A percentile compares a stretch with the other conserved stretches of the same genome.
Evolutionary conservation across 805 yeast species (phyloP).

Genomic region (Debaryomyces prosopidis): DNA sequence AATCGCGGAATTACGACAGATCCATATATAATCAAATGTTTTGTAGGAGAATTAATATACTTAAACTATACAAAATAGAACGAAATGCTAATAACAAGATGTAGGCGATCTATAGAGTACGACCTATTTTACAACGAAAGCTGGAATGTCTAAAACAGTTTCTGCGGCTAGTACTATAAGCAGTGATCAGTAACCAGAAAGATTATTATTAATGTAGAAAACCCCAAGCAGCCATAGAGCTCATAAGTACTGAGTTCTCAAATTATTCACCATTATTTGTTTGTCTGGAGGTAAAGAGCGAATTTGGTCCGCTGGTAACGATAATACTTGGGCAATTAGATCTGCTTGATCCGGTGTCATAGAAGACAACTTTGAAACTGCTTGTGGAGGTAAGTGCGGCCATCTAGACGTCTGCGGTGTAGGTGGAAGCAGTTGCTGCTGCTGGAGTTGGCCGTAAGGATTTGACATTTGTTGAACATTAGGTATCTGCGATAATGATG

Average conservation of each 20-base stretch:
- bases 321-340: conserved; percentile 53
- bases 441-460: conserved; percentile 13
- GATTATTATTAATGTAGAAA: no score
- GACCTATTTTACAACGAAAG: no score
- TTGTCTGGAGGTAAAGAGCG: conserved; percentile 51
- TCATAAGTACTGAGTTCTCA: conserved; percentile 54
- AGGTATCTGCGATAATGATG: conserved; percentile 7
- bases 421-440: conserved; percentile 12
- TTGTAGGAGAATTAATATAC: no score
- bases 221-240: no score
- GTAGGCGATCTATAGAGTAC: no score
- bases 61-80: no score
- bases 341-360: conserved; percentile 60
- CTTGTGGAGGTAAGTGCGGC: conserved; percentile 48
- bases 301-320: conserved; percentile 51
- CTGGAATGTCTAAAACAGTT: no score
- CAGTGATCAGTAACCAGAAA: no score
- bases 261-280: conserved; percentile 53
- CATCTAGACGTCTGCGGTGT: conserved; percentile 36
- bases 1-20: background rate
- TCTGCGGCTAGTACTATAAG: no score
- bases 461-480: conserved; percentile 5
- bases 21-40: background rate
- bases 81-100: no score
- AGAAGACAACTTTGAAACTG: conserved; percentile 50